A percentile compares a stretch with the other conserved stretches of the same genome.
These are phyloP conservation scores for Zymoseptoria brevis DNA, from an alignment of 2,329 filamentous ascomycete species.

Conservation along the genomic window DNA sequence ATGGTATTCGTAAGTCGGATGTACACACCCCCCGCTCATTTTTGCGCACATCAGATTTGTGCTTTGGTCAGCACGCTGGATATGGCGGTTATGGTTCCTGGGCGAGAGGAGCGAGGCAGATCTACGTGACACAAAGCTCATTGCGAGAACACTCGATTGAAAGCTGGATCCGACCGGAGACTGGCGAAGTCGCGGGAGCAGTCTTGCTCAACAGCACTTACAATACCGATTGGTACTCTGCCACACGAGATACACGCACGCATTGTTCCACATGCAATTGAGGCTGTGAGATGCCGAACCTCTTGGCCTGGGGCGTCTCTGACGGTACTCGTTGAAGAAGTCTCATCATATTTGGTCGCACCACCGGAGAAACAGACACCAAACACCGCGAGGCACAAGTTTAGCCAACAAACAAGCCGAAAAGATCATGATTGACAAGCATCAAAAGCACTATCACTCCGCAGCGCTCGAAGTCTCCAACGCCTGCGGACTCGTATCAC, in stretches of 20 bases:
- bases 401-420: too few species aligned
- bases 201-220: conserved; percentile 28
- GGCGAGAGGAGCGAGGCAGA: conserved; percentile 25
- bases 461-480: background rate
- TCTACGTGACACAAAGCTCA: conserved; percentile 20
- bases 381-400: too few species aligned
- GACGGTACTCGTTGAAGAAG: too few species aligned
- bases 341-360: too few species aligned
- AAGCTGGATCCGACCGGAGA: conserved; percentile 29
- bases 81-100: conserved; percentile 30
- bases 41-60: conserved; percentile 15
- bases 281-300: background rate
- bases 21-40: background rate
- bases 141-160: conserved; percentile 17
- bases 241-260: conserved; percentile 16
- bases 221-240: conserved; percentile 23
- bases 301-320: too few species aligned
- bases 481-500: background rate
- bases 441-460: background rate
- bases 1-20: conserved; percentile 18
- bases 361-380: too few species aligned
- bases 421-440: background rate
- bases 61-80: conserved; percentile 23
- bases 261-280: conserved; percentile 17
- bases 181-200: conserved; percentile 21